phyloP scores from a whole-genome alignment of 371 early-diverging fungal genomes.

The Capniomyces stellatus region DNA sequence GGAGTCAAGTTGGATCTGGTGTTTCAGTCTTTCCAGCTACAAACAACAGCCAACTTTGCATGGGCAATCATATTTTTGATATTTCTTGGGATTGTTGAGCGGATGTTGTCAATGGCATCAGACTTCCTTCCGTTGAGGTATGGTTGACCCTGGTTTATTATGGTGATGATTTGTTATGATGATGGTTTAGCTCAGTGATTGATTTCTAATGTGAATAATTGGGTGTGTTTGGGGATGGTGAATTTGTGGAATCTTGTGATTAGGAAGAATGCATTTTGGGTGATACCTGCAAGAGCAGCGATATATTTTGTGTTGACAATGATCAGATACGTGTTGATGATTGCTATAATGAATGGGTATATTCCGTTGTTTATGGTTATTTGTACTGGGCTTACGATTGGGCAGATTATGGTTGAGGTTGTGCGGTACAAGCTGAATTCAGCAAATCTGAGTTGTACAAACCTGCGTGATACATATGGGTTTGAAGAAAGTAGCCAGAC shows the following conservation, averaged over 20 bases:
- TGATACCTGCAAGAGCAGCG: conserved; percentile 19
- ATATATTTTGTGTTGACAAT: conserved; percentile 19
- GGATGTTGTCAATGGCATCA: conserved; percentile 13
- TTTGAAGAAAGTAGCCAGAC: too few relatives aligned
- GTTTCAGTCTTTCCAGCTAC: conserved; percentile 15
- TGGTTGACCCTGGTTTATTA: neutral
- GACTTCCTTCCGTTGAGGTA: conserved; percentile 12
- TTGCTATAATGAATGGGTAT: conserved; percentile 16
- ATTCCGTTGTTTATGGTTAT: conserved; percentile 15
- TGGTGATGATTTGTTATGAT: neutral
- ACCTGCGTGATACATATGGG: too few relatives aligned
- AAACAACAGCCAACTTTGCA: conserved; percentile 13
- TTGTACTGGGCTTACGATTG: conserved; percentile 19
- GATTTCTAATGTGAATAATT: neutral
- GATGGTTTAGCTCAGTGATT: neutral
- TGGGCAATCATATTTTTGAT: conserved; percentile 19
- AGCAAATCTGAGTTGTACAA: too few relatives aligned
- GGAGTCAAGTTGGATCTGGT: conserved; percentile 17
- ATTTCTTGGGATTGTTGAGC: conserved; percentile 18
- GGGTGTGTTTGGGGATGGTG: conserved; percentile 12
- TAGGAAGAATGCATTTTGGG: too few relatives aligned
- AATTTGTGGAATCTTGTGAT: too few relatives aligned
- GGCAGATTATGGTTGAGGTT: conserved; percentile 18
- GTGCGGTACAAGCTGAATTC: too few relatives aligned
- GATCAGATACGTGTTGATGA: conserved; percentile 22